These are phyloP conservation scores for Hypoxylon sp. DNA, from an alignment of 2,329 filamentous ascomycete species.

Conservation along the genomic window DNA sequence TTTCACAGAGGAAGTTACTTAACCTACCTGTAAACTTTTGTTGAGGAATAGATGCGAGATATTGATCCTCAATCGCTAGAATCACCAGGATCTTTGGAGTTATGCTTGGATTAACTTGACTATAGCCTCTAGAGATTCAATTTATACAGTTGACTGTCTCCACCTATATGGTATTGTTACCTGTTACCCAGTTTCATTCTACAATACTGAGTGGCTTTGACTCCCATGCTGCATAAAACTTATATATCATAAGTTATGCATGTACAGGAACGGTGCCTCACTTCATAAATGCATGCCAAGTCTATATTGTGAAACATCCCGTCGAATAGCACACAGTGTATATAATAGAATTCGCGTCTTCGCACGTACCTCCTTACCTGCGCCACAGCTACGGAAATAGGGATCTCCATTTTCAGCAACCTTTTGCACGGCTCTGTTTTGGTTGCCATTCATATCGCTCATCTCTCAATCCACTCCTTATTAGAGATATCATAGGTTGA, in stretches of 20 bases:
- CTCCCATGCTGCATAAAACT: neutral
- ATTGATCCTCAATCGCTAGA: neutral
- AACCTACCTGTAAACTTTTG: neutral
- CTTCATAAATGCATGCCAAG: slow-evolving; percentile 11
- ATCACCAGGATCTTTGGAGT: neutral
- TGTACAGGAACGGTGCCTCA: neutral
- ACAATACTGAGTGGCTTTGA: neutral
- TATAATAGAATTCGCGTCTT: neutral
- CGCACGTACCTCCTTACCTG: slow-evolving; percentile 22
- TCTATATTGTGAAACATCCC: neutral
- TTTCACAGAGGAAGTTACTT: neutral
- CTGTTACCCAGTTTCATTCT: neutral
- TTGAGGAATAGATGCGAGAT: neutral
- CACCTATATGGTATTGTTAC: neutral
- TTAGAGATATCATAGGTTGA: slow-evolving; percentile 23
- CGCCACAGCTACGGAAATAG: slow-evolving; percentile 40
- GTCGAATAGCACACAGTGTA: neutral
- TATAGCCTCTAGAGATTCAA: neutral
- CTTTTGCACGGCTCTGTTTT: slow-evolving; percentile 20
- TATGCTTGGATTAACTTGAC: neutral
- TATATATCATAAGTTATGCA: neutral
- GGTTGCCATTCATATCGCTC: slow-evolving; percentile 15
- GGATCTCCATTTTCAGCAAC: slow-evolving; percentile 38
- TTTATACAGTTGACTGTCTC: neutral
- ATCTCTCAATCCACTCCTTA: slow-evolving; percentile 28